Evolutionary conservation across 805 yeast species (phyloP).

Genomic region (Ogataea methylovora): DNA sequence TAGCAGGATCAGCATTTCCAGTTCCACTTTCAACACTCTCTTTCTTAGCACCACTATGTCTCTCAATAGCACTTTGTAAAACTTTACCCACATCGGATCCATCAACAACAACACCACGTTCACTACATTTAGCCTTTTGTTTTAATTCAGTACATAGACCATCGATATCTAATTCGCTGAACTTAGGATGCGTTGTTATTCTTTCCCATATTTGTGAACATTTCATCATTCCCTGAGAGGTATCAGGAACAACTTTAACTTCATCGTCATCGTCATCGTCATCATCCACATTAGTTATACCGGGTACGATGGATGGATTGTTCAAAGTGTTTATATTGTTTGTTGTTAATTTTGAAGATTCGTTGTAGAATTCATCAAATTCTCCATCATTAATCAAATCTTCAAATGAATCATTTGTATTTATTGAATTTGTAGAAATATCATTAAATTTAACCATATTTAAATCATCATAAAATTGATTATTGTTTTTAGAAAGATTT

Average conservation of each 20-base stretch:
- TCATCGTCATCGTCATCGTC: slow-evolving; percentile 23
- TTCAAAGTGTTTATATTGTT: slow-evolving; percentile 13
- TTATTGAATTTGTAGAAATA: too few species aligned
- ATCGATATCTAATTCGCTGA: slow-evolving; percentile 89
- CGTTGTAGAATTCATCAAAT: slow-evolving; percentile 4
- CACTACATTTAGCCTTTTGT: slow-evolving; percentile 91
- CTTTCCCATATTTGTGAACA: slow-evolving; percentile 97
- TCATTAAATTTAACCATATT: too few species aligned
- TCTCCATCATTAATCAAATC: slow-evolving; percentile 1
- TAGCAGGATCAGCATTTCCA: too few species aligned
- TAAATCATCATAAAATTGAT: not conserved
- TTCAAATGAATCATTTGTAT: too few species aligned
- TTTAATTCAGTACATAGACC: slow-evolving; percentile 87
- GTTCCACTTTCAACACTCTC: not conserved
- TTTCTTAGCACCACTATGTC: not conserved
- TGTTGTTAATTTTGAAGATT: slow-evolving; percentile 10
- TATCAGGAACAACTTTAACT: slow-evolving; percentile 59
- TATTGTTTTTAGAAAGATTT: not conserved
- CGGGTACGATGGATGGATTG: too few species aligned
- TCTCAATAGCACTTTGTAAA: slow-evolving; percentile 23
- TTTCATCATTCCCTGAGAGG: slow-evolving; percentile 47
- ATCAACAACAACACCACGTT: slow-evolving; percentile 82
- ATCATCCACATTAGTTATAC: slow-evolving; percentile 2
- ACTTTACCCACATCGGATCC: slow-evolving; percentile 67
- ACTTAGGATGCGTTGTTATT: slow-evolving; percentile 87